A percentile compares a stretch with the other conserved stretches of the same genome.
These are phyloP conservation scores for Heliamphora pulchella DNA, from an alignment of 179 eudicot genomes.

Conservation along the genomic window DNA sequence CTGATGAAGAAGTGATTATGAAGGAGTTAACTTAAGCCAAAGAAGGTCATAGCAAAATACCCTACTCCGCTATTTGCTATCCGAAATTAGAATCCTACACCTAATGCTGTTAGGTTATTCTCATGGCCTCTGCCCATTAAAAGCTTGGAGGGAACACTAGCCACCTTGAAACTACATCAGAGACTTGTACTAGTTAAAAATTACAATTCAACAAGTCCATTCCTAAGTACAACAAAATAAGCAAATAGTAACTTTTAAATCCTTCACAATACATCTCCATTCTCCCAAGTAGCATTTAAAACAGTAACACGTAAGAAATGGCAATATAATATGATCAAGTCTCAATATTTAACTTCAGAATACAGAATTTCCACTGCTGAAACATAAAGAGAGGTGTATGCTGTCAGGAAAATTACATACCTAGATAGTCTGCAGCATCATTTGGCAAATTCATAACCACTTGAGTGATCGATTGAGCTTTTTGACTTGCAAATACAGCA, in stretches of 20 bases:
- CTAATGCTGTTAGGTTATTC: neutral
- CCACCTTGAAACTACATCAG: neutral
- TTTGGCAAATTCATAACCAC: constrained; percentile 95
- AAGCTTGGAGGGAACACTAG: neutral
- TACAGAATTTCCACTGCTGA: neutral
- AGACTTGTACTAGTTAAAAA: neutral
- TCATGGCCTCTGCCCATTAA: neutral
- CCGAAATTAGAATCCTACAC: too few relatives aligned
- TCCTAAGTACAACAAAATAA: neutral
- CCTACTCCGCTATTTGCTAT: too few relatives aligned
- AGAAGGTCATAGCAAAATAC: too few relatives aligned
- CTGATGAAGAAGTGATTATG: too few relatives aligned
- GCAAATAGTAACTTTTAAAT: neutral
- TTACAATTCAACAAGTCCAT: neutral
- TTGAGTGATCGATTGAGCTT: constrained; percentile 54
- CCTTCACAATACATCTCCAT: neutral
- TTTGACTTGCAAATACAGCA: constrained; percentile 47
- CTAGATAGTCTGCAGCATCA: constrained; percentile 72
- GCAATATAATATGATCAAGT: neutral
- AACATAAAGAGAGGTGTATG: neutral
- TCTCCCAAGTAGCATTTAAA: neutral
- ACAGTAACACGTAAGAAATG: neutral
- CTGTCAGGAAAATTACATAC: constrained; percentile 27
- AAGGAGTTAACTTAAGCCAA: too few relatives aligned
- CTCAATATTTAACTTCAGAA: neutral